phyloP scores from a whole-genome alignment of 306 rosid species.

The Canavalia ensiformis region DNA sequence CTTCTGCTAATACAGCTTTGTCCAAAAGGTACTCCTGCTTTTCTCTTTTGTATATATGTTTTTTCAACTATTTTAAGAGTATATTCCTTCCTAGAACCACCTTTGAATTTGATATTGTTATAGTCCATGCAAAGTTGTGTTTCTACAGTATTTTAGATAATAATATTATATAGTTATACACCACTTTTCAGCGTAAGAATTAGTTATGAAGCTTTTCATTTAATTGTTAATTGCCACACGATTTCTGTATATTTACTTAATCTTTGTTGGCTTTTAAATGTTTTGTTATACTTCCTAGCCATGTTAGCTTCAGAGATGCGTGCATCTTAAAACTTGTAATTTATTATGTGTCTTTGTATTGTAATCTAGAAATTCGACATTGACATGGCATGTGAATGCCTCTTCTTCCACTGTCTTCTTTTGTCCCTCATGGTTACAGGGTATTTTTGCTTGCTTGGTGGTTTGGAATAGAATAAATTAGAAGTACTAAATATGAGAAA shows the following conservation, averaged over 20 bases:
- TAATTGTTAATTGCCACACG: conserved; percentile 8
- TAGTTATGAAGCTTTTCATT: conserved; percentile 7
- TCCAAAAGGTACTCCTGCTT: conserved; percentile 70
- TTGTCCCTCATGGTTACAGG: neutral
- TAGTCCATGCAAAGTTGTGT: conserved; percentile 55
- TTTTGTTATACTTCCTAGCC: conserved; percentile 32
- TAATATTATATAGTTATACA: conserved; percentile 19
- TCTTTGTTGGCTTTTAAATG: conserved; percentile 25
- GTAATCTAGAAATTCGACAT: conserved; percentile 26
- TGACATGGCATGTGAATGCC: neutral
- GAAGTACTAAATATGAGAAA: neutral
- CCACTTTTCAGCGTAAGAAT: conserved; percentile 33
- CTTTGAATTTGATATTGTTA: conserved; percentile 36
- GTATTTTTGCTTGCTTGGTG: conserved; percentile 15
- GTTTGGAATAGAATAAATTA: neutral
- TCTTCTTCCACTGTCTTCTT: neutral
- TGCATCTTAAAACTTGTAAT: conserved; percentile 17
- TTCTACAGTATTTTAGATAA: neutral
- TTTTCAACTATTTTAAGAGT: conserved; percentile 46
- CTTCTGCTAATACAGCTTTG: conserved; percentile 67
- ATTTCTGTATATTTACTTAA: conserved; percentile 14
- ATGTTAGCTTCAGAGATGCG: conserved; percentile 7
- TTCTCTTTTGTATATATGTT: conserved; percentile 17
- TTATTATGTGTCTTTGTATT: conserved; percentile 9
- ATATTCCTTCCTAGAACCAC: conserved; percentile 56